A percentile compares a stretch with the other conserved stretches of the same genome.
phyloP scores from a whole-genome alignment of 768 basidiomycete species.

The Lactarius sanguifluus region DNA sequence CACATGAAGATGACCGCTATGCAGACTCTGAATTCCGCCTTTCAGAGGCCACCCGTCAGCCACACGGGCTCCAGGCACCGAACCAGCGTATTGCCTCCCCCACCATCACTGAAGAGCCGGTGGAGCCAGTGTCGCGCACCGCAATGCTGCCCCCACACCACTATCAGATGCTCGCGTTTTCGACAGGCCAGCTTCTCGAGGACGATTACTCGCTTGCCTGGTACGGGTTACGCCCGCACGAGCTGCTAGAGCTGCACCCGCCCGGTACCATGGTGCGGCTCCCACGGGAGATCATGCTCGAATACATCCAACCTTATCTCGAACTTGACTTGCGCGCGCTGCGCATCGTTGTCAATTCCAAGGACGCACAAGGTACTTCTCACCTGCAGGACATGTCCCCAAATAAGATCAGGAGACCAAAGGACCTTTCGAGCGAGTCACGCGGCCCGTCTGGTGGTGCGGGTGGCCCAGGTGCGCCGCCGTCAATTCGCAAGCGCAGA shows the following conservation, averaged over 20 bases:
- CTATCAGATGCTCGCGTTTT: slow-evolving; percentile 61
- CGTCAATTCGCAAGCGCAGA: slow-evolving; percentile 30
- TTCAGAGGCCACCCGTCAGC: slow-evolving; percentile 17
- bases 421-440: slow-evolving; percentile 14
- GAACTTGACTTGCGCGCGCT: slow-evolving; percentile 53
- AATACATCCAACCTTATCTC: slow-evolving; percentile 60
- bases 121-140: neutral
- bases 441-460: neutral
- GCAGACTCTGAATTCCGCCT: slow-evolving; percentile 33
- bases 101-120: neutral
- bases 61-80: slow-evolving; percentile 10
- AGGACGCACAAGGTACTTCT: slow-evolving; percentile 21
- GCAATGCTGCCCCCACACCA: slow-evolving; percentile 28
- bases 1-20: slow-evolving; percentile 38
- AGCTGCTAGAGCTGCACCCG: slow-evolving; percentile 70
- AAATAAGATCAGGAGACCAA: slow-evolving; percentile 26
- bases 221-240: slow-evolving; percentile 60
- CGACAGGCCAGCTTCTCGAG: slow-evolving; percentile 69
- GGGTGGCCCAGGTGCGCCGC: neutral
- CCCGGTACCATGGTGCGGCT: slow-evolving; percentile 41
- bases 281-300: slow-evolving; percentile 40
- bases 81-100: slow-evolving; percentile 6
- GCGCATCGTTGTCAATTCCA: slow-evolving; percentile 42
- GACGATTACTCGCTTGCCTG: slow-evolving; percentile 58
- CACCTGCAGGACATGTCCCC: slow-evolving; percentile 7